Evolutionary conservation across 345 rosid genomes (phyloP).

Genomic region (Citrus sp.): DNA sequence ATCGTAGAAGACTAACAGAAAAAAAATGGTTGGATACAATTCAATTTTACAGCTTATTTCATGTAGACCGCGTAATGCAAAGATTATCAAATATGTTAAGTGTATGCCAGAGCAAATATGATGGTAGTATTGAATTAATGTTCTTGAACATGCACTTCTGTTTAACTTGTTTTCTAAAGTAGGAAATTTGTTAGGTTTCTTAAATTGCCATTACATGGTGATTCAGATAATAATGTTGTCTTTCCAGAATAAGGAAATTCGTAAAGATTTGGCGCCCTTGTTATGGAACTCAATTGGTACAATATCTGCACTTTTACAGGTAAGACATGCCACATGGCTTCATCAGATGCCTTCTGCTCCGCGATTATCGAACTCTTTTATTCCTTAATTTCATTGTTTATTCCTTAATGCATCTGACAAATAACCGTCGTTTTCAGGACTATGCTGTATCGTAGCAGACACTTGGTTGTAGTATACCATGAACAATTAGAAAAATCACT

Average conservation of each 20-base stretch:
- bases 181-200: conserved; percentile 1
- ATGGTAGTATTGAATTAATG: neutral
- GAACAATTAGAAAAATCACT: conserved; percentile 1
- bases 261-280: conserved; percentile 41
- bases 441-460: neutral
- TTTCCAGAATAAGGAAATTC: conserved; percentile 29
- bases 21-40: neutral
- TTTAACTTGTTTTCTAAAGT: conserved; percentile 15
- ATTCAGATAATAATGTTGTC: neutral
- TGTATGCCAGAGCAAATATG: neutral
- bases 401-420: neutral
- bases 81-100: neutral
- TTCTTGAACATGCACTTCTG: neutral
- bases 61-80: too few species aligned
- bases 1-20: neutral
- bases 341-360: neutral
- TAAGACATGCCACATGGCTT: conserved; percentile 17
- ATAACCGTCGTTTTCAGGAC: too few species aligned
- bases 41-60: neutral
- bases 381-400: neutral
- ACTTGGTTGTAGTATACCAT: neutral
- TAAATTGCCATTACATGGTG: neutral
- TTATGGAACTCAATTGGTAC: conserved; percentile 54
- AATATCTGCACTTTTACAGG: conserved; percentile 38
- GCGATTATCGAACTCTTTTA: neutral